phyloP scores from a whole-genome alignment of 2,329 filamentous ascomycete genomes.

The Sarocladiaceae sp. region DNA sequence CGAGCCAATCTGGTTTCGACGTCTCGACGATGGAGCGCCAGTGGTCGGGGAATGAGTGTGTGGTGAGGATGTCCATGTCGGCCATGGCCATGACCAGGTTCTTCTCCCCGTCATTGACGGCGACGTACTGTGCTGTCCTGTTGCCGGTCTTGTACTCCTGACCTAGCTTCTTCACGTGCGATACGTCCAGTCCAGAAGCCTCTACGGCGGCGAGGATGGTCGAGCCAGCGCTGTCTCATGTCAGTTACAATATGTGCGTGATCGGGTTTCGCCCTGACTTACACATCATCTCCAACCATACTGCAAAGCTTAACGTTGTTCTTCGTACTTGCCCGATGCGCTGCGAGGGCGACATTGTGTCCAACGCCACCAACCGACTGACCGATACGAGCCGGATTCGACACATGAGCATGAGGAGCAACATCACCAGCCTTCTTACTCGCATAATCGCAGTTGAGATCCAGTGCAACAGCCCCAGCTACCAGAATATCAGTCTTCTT shows the following conservation, averaged over 20 bases:
- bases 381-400: constrained; percentile 76
- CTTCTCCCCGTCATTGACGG: constrained; percentile 79
- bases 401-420: constrained; percentile 64
- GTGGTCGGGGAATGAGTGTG: constrained; percentile 44
- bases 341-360: constrained; percentile 84
- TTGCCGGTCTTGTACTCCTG: constrained; percentile 44
- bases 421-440: constrained; percentile 20
- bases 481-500: constrained; percentile 66
- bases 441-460: constrained; percentile 76
- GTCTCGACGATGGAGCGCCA: constrained; percentile 58
- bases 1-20: constrained; percentile 67
- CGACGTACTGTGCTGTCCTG: constrained; percentile 86
- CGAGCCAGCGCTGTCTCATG: constrained; percentile 56
- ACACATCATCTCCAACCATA: constrained; percentile 74
- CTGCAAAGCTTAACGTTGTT: constrained; percentile 70
- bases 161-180: constrained; percentile 56
- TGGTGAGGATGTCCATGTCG: constrained; percentile 83
- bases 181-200: constrained; percentile 58
- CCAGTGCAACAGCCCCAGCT: constrained; percentile 84
- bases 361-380: constrained; percentile 90
- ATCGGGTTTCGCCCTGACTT: constrained; percentile 23
- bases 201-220: constrained; percentile 65
- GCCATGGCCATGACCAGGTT: constrained; percentile 91
- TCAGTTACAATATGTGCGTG: constrained; percentile 9
- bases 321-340: constrained; percentile 60